Evolutionary conservation across 768 basidiomycete genomes (phyloP).

Genomic region (Lenzites betulinus): DNA sequence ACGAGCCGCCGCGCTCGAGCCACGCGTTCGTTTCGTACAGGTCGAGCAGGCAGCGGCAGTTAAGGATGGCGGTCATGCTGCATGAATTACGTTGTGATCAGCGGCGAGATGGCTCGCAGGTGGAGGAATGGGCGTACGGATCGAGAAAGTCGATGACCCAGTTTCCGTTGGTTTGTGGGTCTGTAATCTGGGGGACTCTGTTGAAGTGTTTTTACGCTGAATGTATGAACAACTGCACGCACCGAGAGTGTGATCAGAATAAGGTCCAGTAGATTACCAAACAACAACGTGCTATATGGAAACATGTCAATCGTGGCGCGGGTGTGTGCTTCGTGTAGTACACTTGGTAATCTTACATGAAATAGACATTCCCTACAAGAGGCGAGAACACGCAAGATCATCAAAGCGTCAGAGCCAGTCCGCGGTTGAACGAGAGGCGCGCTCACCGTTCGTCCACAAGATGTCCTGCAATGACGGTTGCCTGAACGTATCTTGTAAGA

Average conservation of each 20-base stretch:
- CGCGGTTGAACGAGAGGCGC: neutral
- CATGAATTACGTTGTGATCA: no score
- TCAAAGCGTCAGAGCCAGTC: neutral
- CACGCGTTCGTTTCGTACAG: neutral
- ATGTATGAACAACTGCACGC: neutral
- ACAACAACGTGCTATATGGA: neutral
- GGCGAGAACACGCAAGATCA: no score
- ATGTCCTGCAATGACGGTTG: neutral
- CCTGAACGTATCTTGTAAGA: neutral
- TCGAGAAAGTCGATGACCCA: no score
- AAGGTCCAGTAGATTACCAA: neutral
- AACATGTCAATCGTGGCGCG: neutral
- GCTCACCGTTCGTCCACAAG: neutral
- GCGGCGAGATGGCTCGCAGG: no score
- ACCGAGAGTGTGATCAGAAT: neutral
- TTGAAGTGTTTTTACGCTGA: no score
- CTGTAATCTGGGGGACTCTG: no score
- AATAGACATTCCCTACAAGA: neutral
- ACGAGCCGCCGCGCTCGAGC: neutral
- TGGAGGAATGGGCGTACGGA: no score
- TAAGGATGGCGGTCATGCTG: constrained; percentile 1
- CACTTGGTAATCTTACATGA: no score
- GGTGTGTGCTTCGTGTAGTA: no score
- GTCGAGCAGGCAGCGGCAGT: neutral
- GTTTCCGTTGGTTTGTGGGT: no score